Base-by-base conservation (phyloP, 2,329 filamentous ascomycete genomes). In the Zymoseptoria ardabiliae region DNA sequence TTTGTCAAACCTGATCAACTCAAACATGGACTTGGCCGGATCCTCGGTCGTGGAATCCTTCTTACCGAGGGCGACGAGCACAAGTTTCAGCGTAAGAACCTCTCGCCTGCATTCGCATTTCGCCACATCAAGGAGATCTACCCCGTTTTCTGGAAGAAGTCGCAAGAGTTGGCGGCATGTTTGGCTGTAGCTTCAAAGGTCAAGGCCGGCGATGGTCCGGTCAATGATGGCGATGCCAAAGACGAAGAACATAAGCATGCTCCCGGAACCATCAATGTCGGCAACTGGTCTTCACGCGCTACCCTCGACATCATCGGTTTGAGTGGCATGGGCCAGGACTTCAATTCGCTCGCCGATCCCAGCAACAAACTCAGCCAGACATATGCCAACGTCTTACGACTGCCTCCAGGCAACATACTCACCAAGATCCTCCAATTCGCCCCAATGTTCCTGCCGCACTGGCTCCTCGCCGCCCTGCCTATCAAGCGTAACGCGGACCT, bases 41-140 rank as follows among this genome's bases (percentile, higher is more conserved):
- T 91, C 23, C 78, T 93, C 11, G 88, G 90, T 9, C 75, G 86
- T 11, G 89, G 89, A 9, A 77, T 93, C 13, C 75, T 97, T 45
- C 77, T 97, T 10, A 89, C 90, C 1, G 92, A 97, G 74, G 92
- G 92, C n/a, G 89, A 95, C 11, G 89, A 92, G 68, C 93, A 97
- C 73, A 94, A 88, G 76, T 77, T 83, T 2, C 79, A 81, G 65
- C 68, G 79, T 45, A 79, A 76, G 64, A 70, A 74, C 13, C 68
- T 81, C 8, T 77, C 77, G 73, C 79, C 79, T 0, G 78, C 79
- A 1, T 81, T 81, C 63, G 71, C 76, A 4, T 81, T 78, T 65
- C 73, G 79, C 22, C 79, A 81, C 61, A 68, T 81, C 67, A 80
- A 81, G 61, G 76, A 81, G 55, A 70, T 81, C 1, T 79, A 80